Conservation (phyloP, 805 yeast species). For the Saccharomycopsis microspora region DNA sequence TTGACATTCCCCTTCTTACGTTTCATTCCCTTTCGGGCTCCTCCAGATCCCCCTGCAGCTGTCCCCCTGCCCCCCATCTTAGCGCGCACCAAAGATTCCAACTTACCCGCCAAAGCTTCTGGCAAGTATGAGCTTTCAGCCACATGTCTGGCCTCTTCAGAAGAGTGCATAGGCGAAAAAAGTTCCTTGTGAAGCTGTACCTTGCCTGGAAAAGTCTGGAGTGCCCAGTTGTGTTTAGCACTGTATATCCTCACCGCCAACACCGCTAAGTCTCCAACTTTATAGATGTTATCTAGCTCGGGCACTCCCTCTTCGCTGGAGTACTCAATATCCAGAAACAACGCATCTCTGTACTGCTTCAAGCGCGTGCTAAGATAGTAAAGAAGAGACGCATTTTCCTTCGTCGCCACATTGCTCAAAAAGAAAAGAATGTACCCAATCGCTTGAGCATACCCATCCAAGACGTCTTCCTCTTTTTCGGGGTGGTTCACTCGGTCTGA, state of each 20-base stretch:
- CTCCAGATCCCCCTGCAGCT: too few species aligned
- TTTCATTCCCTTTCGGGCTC: too few species aligned
- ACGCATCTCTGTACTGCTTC: constrained; percentile 62
- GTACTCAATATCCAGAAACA: constrained; percentile 26
- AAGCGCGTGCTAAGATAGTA: constrained; percentile 70
- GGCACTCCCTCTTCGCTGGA: constrained; percentile 16
- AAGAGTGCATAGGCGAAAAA: constrained; percentile 47
- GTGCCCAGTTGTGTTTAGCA: constrained; percentile 44
- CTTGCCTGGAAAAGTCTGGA: constrained; percentile 77
- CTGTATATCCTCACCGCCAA: constrained; percentile 41
- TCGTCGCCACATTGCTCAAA: constrained; percentile 46
- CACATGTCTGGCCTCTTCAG: constrained; percentile 45
- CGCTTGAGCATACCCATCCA: constrained; percentile 40
- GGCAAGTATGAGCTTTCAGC: constrained; percentile 35
- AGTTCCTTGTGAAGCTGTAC: constrained; percentile 59
- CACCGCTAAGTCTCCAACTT: constrained; percentile 66
- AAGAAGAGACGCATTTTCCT: constrained; percentile 58
- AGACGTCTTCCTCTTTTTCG: constrained; percentile 17
- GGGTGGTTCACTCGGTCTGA: neutral
- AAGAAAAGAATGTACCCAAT: constrained; percentile 50
- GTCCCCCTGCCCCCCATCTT: constrained; percentile 1
- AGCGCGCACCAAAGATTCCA: constrained; percentile 2
- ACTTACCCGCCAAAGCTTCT: neutral
- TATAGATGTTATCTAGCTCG: constrained; percentile 37
- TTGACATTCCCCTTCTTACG: too few species aligned